Evolutionary conservation across 192 early-diverging fungal species (phyloP).

Genomic region (Backusella parvicylindrica): DNA sequence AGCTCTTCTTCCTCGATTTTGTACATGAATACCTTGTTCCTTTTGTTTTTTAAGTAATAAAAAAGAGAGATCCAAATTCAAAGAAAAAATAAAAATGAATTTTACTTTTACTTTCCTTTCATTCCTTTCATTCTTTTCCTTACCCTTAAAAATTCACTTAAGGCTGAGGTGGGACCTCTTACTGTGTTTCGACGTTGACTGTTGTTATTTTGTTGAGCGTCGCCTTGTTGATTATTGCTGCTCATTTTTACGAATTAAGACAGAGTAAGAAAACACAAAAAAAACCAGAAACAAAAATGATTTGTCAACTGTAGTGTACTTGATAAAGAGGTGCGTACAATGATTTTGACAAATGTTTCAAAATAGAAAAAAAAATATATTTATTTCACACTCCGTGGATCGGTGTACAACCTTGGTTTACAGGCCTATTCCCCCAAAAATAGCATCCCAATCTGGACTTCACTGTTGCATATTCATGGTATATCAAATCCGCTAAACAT

Average conservation of each 20-base stretch:
- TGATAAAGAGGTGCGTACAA: background rate
- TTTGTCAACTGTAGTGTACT: background rate
- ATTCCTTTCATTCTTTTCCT: constrained; percentile 4
- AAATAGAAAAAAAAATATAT: background rate
- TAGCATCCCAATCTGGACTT: too few species aligned
- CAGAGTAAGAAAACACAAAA: background rate
- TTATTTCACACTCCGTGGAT: background rate
- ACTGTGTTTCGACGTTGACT: constrained; percentile 27
- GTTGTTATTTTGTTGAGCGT: background rate
- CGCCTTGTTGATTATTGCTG: background rate
- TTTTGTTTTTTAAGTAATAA: background rate
- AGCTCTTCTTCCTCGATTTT: constrained; percentile 13
- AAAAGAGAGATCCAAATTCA: background rate
- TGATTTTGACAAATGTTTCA: background rate
- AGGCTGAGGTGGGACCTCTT: constrained; percentile 48
- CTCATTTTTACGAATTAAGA: background rate
- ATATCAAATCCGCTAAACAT: too few species aligned
- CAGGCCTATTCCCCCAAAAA: too few species aligned
- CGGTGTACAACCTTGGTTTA: too few species aligned
- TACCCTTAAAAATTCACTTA: constrained; percentile 46
- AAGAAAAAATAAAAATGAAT: background rate
- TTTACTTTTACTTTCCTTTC: background rate
- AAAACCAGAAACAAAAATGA: background rate
- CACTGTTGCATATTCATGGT: too few species aligned
- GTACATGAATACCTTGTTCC: constrained; percentile 36